These are phyloP conservation scores for Fusarium sp. DNA, from an alignment of 2,329 filamentous ascomycete genomes.

Conservation along the genomic window DNA sequence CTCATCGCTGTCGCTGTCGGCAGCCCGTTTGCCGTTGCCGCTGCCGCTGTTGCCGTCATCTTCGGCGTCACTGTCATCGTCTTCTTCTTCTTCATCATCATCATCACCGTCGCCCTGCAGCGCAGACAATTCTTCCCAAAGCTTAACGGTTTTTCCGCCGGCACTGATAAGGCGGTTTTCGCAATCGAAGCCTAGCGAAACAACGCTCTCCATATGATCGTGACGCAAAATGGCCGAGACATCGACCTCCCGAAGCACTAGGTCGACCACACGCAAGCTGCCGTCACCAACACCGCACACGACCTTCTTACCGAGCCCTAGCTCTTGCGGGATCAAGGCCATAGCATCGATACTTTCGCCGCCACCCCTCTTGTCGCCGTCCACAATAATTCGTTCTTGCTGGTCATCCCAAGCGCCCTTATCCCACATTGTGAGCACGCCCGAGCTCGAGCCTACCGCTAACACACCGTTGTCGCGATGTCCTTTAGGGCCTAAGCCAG, in stretches of 20 bases:
- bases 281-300: conserved; percentile 88
- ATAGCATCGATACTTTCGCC: conserved; percentile 88
- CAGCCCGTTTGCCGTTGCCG: conserved; percentile 59
- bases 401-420: conserved; percentile 95
- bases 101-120: conserved; percentile 59
- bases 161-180: conserved; percentile 89
- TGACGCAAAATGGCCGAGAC: conserved; percentile 73
- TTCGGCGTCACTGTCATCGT: conserved; percentile 60
- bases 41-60: conserved; percentile 48
- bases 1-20: conserved; percentile 62
- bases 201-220: conserved; percentile 88
- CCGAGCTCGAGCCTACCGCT: conserved; percentile 80
- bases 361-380: conserved; percentile 65
- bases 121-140: conserved; percentile 86
- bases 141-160: conserved; percentile 86
- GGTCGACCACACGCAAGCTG: conserved; percentile 78
- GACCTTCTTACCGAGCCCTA: conserved; percentile 78
- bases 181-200: conserved; percentile 85
- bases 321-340: conserved; percentile 75
- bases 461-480: conserved; percentile 78
- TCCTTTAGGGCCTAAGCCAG: conserved; percentile 77
- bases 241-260: conserved; percentile 80
- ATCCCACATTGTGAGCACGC: conserved; percentile 93
- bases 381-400: conserved; percentile 86
- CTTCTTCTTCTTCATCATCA: conserved; percentile 56